A percentile compares a stretch with the other conserved stretches of the same genome.
These are phyloP conservation scores for Penicillium herquei DNA, from an alignment of 495 filamentous ascomycete genomes.

Conservation along the genomic window DNA sequence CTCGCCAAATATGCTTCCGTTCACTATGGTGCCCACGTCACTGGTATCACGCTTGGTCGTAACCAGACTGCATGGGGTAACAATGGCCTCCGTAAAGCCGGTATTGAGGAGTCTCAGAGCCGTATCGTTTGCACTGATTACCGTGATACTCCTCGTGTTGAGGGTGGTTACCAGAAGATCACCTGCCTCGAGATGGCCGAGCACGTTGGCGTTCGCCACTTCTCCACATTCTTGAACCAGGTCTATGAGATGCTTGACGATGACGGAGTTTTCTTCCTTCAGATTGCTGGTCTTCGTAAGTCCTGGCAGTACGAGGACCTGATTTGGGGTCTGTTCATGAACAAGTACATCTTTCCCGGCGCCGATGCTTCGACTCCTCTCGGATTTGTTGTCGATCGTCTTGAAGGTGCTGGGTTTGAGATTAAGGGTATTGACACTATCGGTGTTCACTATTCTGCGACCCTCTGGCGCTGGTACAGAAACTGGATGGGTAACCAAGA, in stretches of 20 bases:
- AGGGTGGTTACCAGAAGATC: constrained; percentile 65
- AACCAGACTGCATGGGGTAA: constrained; percentile 76
- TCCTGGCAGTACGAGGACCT: constrained; percentile 73
- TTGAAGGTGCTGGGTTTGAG: constrained; percentile 65
- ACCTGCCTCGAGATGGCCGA: constrained; percentile 79
- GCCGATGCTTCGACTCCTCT: constrained; percentile 67
- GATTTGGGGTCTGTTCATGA: constrained; percentile 76
- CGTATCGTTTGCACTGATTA: constrained; percentile 68
- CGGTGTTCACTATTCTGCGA: constrained; percentile 96
- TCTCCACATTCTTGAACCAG: constrained; percentile 58
- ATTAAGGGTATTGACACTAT: constrained; percentile 73
- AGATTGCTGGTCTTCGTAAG: constrained; percentile 68
- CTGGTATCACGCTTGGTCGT: constrained; percentile 66
- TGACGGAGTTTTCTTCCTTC: constrained; percentile 69
- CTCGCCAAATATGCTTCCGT: constrained; percentile 63
- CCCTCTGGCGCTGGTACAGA: constrained; percentile 97
- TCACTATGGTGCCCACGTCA: constrained; percentile 62
- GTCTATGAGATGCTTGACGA: constrained; percentile 70
- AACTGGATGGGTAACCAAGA: constrained; percentile 98
- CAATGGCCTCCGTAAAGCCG: constrained; percentile 57
- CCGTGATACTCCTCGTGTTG: constrained; percentile 61
- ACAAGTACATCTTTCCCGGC: constrained; percentile 74
- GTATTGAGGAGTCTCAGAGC: constrained; percentile 60
- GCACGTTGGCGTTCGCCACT: constrained; percentile 68
- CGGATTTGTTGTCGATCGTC: constrained; percentile 61